Percentiles rank a stretch among this genome's conserved stretches.
Evolutionary conservation across 2,329 filamentous ascomycete genomes (phyloP).

Genomic region (Trichophyton verrucosum): DNA sequence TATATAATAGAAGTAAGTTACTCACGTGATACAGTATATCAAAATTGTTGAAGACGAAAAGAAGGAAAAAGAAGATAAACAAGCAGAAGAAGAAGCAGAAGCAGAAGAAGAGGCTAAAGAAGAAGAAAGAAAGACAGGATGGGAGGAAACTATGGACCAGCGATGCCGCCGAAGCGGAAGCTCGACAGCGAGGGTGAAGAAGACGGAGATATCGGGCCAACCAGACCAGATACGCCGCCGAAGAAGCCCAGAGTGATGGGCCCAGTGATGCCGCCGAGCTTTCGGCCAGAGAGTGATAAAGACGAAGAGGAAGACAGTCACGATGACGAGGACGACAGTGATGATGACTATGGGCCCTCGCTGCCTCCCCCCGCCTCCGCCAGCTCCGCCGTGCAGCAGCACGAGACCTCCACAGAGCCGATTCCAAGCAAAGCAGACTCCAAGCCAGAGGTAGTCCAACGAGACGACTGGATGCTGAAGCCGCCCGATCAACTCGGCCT

Average conservation of each 20-base stretch:
- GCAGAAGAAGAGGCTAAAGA: not conserved
- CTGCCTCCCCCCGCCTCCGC: slow-evolving; percentile 14
- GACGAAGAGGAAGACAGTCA: slow-evolving; percentile 16
- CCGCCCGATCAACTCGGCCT: slow-evolving; percentile 45
- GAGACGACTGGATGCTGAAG: slow-evolving; percentile 74
- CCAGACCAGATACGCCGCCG: not conserved
- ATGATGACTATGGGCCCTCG: slow-evolving; percentile 27
- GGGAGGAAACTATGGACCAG: slow-evolving; percentile 2
- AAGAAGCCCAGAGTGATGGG: slow-evolving; percentile 43
- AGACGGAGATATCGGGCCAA: not conserved
- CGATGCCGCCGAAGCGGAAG: slow-evolving; percentile 8
- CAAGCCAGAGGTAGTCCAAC: slow-evolving; percentile 41
- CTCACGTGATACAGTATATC: not conserved
- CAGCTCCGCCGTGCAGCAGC: not conserved
- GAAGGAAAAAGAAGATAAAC: not conserved
- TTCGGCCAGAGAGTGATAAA: not conserved
- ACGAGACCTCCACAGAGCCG: not conserved
- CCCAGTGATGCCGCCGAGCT: slow-evolving; percentile 37
- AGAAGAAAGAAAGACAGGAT: not conserved
- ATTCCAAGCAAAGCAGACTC: slow-evolving; percentile 15
- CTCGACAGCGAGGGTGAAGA: slow-evolving; percentile 1
- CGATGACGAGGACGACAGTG: slow-evolving; percentile 25
- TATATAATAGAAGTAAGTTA: not conserved
- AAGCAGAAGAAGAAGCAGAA: not conserved
- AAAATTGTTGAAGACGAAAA: not conserved